A percentile compares a stretch with the other conserved stretches of the same genome.
Evolutionary conservation across 2,329 filamentous ascomycete genomes (phyloP).

Genomic region (Fusarium sp.): DNA sequence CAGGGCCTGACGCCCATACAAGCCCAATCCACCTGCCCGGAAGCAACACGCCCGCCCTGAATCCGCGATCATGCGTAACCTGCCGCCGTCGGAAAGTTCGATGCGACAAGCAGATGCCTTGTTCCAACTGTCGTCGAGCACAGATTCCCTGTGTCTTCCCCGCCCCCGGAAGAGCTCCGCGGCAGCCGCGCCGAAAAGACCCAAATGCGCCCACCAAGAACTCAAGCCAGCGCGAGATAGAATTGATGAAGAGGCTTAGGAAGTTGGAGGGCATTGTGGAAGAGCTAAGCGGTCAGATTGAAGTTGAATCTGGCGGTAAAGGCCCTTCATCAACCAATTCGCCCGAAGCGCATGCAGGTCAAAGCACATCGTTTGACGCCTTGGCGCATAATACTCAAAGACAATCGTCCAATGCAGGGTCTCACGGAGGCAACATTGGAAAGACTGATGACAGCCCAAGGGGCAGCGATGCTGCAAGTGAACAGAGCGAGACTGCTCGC

Average conservation of each 20-base stretch:
- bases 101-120: constrained; percentile 81
- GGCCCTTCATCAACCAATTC: constrained; percentile 44
- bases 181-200: constrained; percentile 71
- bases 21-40: constrained; percentile 48
- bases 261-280: constrained; percentile 81
- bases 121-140: constrained; percentile 76
- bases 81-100: constrained; percentile 71
- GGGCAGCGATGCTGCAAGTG: constrained; percentile 40
- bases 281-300: constrained; percentile 70
- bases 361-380: constrained; percentile 21
- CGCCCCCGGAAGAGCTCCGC: constrained; percentile 74
- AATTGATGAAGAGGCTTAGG: constrained; percentile 75
- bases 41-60: constrained; percentile 48
- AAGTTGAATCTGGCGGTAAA: constrained; percentile 55
- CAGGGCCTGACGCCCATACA: constrained; percentile 50
- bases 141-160: constrained; percentile 78
- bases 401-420: constrained; percentile 27
- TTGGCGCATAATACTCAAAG: constrained; percentile 19
- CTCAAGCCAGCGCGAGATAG: constrained; percentile 69
- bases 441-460: constrained; percentile 32
- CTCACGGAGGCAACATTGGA: constrained; percentile 10
- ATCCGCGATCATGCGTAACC: constrained; percentile 60
- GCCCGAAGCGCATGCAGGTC: constrained; percentile 38
- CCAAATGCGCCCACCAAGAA: constrained; percentile 68
- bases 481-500: constrained; percentile 47